Conservation (phyloP, 164 flowering plant species). For the Umbellularia californica region DNA sequence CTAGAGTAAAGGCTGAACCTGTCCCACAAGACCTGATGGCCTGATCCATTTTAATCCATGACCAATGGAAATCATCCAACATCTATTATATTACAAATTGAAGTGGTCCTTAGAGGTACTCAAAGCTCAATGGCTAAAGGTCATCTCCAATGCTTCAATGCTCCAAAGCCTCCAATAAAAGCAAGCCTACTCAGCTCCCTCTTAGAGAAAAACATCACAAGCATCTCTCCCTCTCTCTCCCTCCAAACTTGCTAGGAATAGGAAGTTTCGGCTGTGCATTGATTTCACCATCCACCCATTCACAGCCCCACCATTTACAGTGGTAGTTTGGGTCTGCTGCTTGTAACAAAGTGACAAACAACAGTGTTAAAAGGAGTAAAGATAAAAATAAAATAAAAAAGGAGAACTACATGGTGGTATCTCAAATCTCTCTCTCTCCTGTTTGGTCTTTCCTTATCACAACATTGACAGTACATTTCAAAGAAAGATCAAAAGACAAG, state of each 20-base stretch:
- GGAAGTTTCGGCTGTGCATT: constrained; percentile 21
- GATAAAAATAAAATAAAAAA: not conserved
- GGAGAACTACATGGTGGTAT: not conserved
- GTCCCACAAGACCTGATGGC: too few relatives aligned
- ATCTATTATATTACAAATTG: too few relatives aligned
- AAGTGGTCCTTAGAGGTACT: not conserved
- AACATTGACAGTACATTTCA: constrained; percentile 5
- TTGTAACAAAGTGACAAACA: not conserved
- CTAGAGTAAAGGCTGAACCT: too few relatives aligned
- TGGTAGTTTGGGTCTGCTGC: not conserved
- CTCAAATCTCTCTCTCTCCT: not conserved
- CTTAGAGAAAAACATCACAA: too few relatives aligned
- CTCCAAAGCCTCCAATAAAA: not conserved
- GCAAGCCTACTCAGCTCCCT: not conserved
- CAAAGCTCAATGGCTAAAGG: not conserved
- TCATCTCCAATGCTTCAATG: not conserved
- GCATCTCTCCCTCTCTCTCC: not conserved
- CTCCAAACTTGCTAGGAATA: constrained; percentile 3
- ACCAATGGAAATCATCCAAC: too few relatives aligned
- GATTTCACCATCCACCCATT: constrained; percentile 19
- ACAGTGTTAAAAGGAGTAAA: not conserved
- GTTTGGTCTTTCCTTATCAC: constrained; percentile 6
- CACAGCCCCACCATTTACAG: constrained; percentile 5
- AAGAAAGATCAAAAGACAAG: constrained; percentile 6
- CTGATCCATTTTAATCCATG: too few relatives aligned